Conservation (phyloP, 1,284 basidiomycete species). For the Stereum hirsutum region DNA sequence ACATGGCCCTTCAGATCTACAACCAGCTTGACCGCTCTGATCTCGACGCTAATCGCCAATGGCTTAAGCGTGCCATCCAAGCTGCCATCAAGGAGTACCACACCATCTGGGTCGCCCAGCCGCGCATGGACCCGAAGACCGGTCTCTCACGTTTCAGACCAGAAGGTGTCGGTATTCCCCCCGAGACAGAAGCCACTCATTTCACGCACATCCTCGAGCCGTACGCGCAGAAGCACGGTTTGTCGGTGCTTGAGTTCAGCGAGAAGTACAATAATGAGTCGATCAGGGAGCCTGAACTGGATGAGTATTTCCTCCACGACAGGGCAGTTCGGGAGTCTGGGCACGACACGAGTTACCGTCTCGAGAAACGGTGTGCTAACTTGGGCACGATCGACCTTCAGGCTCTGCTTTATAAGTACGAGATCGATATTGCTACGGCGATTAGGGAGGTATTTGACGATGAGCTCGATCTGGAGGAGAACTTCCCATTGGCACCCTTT, state of each 20-base stretch:
- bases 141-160: conserved; percentile 93
- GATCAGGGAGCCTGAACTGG: conserved; percentile 82
- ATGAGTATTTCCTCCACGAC: conserved; percentile 98
- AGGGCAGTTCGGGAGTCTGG: conserved; percentile 91
- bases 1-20: conserved; percentile 97
- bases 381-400: conserved; percentile 95
- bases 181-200: conserved; percentile 96
- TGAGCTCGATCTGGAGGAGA: conserved; percentile 83
- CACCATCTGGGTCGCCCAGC: conserved; percentile 92
- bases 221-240: conserved; percentile 85
- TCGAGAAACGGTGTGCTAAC: conserved; percentile 95
- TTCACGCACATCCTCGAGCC: conserved; percentile 97
- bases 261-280: conserved; percentile 88
- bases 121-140: conserved; percentile 87
- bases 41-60: conserved; percentile 74
- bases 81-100: conserved; percentile 99
- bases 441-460: conserved; percentile 94
- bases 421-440: conserved; percentile 88
- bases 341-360: conserved; percentile 95
- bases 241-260: conserved; percentile 96
- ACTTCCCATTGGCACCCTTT: conserved; percentile 87
- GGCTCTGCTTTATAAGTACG: conserved; percentile 87
- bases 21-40: conserved; percentile 88
- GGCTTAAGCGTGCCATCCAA: conserved; percentile 92
- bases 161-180: conserved; percentile 92